Percentiles rank a stretch among this genome's conserved stretches.
Evolutionary conservation across 2,329 filamentous ascomycete species (phyloP).

Genomic region (Gremmenia infestans): DNA sequence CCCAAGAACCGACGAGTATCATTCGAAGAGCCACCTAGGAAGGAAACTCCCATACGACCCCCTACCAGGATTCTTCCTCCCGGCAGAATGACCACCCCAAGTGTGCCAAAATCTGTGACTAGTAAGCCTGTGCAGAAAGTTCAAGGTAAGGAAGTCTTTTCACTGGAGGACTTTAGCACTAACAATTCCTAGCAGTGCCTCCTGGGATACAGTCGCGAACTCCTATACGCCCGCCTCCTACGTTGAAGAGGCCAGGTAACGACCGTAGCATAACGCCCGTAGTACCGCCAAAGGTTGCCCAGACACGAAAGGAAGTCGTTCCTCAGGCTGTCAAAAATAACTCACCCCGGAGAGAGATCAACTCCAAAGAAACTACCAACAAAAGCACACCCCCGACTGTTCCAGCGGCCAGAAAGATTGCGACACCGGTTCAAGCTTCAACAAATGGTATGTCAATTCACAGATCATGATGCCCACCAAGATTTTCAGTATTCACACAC

Average conservation of each 20-base stretch:
- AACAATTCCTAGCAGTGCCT: not conserved
- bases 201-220: not conserved
- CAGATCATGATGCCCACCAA: not conserved
- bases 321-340: not conserved
- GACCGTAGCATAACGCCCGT: not conserved
- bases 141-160: too few relatives aligned
- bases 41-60: constrained; percentile 2
- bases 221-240: not conserved
- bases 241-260: not conserved
- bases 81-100: constrained; percentile 1
- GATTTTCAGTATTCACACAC: too few relatives aligned
- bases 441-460: not conserved
- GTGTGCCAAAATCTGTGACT: not conserved
- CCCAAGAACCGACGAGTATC: constrained; percentile 19
- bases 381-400: not conserved
- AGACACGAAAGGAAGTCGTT: not conserved
- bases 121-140: too few relatives aligned
- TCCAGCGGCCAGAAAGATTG: not conserved
- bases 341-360: not conserved
- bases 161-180: not conserved
- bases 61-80: constrained; percentile 6
- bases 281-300: not conserved
- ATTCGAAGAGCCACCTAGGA: constrained; percentile 13
- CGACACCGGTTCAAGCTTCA: not conserved
- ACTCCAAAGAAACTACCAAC: too few relatives aligned